Evolutionary conservation across 2,329 filamentous ascomycete species (phyloP).

Genomic region (Chrysoporthe cubensis): DNA sequence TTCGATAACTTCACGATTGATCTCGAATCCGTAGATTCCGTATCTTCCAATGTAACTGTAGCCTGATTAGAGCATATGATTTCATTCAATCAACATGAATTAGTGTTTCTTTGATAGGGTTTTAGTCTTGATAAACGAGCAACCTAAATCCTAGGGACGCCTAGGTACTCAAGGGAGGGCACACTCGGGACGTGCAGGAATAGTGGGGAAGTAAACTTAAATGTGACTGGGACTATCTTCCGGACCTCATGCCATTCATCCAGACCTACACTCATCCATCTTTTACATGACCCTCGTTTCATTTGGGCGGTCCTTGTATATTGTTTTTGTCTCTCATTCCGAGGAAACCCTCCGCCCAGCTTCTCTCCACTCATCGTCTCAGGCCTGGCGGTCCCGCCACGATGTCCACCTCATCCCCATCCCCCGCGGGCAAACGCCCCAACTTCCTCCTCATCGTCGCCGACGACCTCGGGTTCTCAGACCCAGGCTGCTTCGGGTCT

Average conservation of each 20-base stretch:
- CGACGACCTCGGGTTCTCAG: constrained; percentile 49
- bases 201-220: not conserved
- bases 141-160: not conserved
- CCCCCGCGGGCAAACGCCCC: constrained; percentile 31
- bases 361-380: not conserved
- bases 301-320: not conserved
- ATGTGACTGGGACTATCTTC: not conserved
- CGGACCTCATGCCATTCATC: not conserved
- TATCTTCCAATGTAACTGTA: too few species aligned
- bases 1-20: not conserved
- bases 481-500: constrained; percentile 56
- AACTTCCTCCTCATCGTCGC: constrained; percentile 53
- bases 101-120: not conserved
- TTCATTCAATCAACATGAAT: not conserved
- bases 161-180: not conserved
- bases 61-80: not conserved
- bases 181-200: not conserved
- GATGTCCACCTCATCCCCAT: not conserved
- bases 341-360: not conserved
- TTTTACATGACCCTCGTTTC: not conserved
- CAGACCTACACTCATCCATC: not conserved
- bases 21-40: not conserved
- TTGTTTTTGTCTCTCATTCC: not conserved
- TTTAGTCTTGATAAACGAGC: too few species aligned
- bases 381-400: not conserved